These are phyloP conservation scores for Parastagonospora avenae DNA, from an alignment of 2,329 filamentous ascomycete species.

Conservation along the genomic window DNA sequence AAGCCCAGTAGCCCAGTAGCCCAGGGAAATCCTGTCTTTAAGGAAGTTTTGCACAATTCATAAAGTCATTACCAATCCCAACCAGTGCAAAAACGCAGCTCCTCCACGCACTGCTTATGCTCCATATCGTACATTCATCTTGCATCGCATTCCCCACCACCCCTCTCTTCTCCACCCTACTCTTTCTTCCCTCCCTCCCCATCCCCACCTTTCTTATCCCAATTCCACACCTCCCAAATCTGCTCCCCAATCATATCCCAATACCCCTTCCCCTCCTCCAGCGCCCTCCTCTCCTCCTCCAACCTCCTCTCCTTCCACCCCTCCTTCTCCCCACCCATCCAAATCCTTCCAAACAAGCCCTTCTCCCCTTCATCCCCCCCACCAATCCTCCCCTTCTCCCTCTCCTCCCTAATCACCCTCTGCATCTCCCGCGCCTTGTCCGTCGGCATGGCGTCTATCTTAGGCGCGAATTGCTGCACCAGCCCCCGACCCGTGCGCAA, in stretches of 20 bases:
- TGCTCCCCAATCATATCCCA: slow-evolving; percentile 52
- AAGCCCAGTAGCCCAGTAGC: too few relatives aligned
- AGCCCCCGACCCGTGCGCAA: slow-evolving; percentile 48
- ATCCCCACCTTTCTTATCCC: slow-evolving; percentile 45
- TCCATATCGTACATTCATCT: neutral
- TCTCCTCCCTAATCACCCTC: slow-evolving; percentile 45
- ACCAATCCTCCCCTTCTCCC: slow-evolving; percentile 40
- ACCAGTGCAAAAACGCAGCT: too few relatives aligned
- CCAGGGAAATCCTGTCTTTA: too few relatives aligned
- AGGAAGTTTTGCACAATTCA: neutral
- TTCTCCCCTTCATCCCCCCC: slow-evolving; percentile 33
- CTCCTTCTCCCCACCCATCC: slow-evolving; percentile 49
- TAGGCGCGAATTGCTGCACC: slow-evolving; percentile 35
- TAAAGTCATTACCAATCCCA: neutral
- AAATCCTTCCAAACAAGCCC: slow-evolving; percentile 40
- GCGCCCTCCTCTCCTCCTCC: slow-evolving; percentile 51
- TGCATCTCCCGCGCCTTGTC: slow-evolving; percentile 44
- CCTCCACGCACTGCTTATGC: too few relatives aligned
- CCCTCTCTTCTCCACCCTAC: slow-evolving; percentile 5
- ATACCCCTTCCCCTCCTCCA: slow-evolving; percentile 49
- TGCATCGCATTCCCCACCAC: neutral
- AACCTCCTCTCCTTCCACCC: slow-evolving; percentile 53
- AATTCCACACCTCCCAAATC: slow-evolving; percentile 56
- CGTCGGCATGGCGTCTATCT: slow-evolving; percentile 38
- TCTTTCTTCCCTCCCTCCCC: slow-evolving; percentile 29